phyloP scores from a whole-genome alignment of 2,329 filamentous ascomycete species.

The Fusarium coicis region DNA sequence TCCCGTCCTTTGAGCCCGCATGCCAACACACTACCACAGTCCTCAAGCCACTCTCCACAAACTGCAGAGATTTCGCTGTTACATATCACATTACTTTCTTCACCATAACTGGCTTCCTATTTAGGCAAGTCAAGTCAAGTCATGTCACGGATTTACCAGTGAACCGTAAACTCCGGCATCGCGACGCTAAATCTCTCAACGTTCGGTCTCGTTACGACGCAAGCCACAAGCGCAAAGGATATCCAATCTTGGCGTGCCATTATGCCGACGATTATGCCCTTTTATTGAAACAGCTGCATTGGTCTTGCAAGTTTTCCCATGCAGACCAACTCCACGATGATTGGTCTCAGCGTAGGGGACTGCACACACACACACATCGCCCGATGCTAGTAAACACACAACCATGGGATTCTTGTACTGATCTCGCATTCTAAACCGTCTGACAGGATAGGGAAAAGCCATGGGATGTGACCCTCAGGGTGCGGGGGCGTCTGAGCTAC shows the following conservation, averaged over 20 bases:
- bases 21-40: neutral
- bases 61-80: neutral
- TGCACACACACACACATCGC: neutral
- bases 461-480: slow-evolving; percentile 24
- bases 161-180: slow-evolving; percentile 10
- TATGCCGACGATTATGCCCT: neutral
- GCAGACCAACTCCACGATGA: neutral
- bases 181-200: neutral
- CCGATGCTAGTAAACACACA: neutral
- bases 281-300: slow-evolving; percentile 18
- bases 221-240: neutral
- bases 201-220: neutral
- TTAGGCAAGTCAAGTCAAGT: neutral
- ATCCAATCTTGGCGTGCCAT: neutral
- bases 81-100: neutral
- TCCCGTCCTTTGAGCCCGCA: neutral
- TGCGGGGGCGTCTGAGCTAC: slow-evolving; percentile 13
- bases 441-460: slow-evolving; percentile 12
- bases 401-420: slow-evolving; percentile 16
- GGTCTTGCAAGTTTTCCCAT: neutral
- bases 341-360: neutral
- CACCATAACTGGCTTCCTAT: neutral
- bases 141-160: neutral
- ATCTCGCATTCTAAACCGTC: slow-evolving; percentile 15
- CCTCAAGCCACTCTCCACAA: neutral